Base-by-base conservation (phyloP, 2,329 filamentous ascomycete species). In the Dactylellina drechsleri region DNA sequence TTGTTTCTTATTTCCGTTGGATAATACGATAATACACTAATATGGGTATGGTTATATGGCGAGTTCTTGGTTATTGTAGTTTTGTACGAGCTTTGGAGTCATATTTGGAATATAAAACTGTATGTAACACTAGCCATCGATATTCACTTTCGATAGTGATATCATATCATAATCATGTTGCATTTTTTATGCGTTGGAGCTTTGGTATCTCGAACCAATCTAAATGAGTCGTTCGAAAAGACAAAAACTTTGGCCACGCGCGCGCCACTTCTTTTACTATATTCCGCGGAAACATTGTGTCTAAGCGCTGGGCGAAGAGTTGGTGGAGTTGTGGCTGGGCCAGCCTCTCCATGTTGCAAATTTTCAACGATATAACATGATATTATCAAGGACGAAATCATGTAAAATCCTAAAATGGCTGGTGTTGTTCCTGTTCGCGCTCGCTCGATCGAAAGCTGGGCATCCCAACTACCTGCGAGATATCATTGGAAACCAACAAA, bases 211-310 rank as follows among this genome's bases (percentile, higher is more conserved):
- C 31, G 31, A 7, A 36, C 10, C 31, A 36, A 36, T 36, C 31
- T 36, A 36, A 5, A 36, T 36, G 23, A 23, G 23, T 23, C 23
- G 23, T 10, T 36, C 5, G 26, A 28, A 7, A 7, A 28, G 26
- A 28, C 3, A 28, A 36, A 36, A 36, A 3, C 6, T 36, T 36
- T 36, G 31, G 31, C 31, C 31, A 36, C 31, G 31, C 31, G 31
- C 31, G 31, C 31, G 31, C 31, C 31, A 36, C 31, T 10, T 36
- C 31, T 36, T 36, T 36, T 40, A 56, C 15, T 47, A 45, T 45
- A n/a, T 43, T 58, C 54, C 54, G 54, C 54, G 54, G 54, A 58
- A 28, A 13, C 16, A 58, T 16, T 58, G 18, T 45, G 20, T 26
- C 43, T 18, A 47, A 47, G 43, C 43, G 43, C 43, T 47, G 16